Evolutionary conservation across 768 basidiomycete species (phyloP), one percentile per base, ranked within the genome.

Genomic region (Suillus subalutaceus): DNA sequence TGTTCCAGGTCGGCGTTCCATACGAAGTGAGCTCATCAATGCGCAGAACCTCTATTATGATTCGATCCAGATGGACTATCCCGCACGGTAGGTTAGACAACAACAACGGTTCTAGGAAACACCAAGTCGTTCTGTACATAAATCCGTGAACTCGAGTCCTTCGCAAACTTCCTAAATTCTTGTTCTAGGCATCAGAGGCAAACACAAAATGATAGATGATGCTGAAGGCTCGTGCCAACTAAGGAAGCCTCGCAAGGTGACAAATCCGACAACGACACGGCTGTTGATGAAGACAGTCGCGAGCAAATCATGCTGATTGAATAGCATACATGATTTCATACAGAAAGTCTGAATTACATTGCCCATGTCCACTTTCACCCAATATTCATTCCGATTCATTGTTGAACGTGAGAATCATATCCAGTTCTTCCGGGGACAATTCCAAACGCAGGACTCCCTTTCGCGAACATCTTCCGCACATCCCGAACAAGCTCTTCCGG

Each of bases 251-350:
- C 38, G 16, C 16, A 43, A 18, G 41, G 41, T 15, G 40, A 44
- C 20, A 32, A 26, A 32, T 32, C 5, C n/a, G 10, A 48, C 18
- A 2, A 38, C 20, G 7, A 44, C 8, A 44, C 10, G 12, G 12
- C 46, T 48, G 2, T 10, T 23, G 46, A 48, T 50, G 23, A 48
- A 48, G 44, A 12, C n/a, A 12, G 46, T 48, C n/a, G 12, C n/a
- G 46, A 48, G 10, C 46, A n/a, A 23, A 23, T 10, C 10, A 48
- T 13, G 3, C 7, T 13, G 53, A 55, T 32, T 56, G 13, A 0
- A 50, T 18, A 6, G 6, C 2, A 50, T 50, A 81, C 90, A 94
- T 75, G 94, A 97, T 79, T 96, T 90, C 80, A 95, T 96, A 83
- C 90, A 92, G 72, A 91, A 94, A 68, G 94, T 94, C 76, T 95